Evolutionary conservation across 2,329 filamentous ascomycete species (phyloP).

Genomic region (Trichophyton verrucosum): DNA sequence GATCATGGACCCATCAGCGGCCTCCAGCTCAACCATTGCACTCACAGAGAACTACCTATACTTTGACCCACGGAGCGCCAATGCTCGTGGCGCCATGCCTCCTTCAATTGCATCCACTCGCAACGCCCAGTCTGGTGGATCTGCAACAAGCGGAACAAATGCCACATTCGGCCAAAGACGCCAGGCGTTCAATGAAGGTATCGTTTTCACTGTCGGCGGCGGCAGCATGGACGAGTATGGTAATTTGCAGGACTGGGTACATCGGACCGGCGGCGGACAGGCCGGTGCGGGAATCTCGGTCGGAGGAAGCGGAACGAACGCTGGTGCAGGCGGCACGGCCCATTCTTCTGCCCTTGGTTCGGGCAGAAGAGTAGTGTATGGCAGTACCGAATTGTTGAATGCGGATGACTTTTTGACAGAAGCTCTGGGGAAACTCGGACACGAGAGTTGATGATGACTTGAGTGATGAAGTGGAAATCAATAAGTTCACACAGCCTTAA

Average conservation of each 20-base stretch:
- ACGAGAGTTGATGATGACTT: constrained; percentile 33
- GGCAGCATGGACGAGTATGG: constrained; percentile 99
- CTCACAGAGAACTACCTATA: constrained; percentile 96
- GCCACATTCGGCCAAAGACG: constrained; percentile 84
- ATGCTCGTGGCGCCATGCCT: constrained; percentile 83
- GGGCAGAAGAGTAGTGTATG: constrained; percentile 79
- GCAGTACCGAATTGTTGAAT: constrained; percentile 66
- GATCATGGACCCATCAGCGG: constrained; percentile 88
- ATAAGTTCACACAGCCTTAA: not conserved
- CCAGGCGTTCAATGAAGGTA: constrained; percentile 78
- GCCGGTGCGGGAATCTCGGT: constrained; percentile 43
- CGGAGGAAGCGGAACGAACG: constrained; percentile 25
- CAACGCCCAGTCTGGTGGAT: constrained; percentile 37
- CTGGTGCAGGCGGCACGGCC: constrained; percentile 11
- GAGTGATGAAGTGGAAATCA: not conserved
- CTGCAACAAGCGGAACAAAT: constrained; percentile 51
- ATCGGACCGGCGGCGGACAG: constrained; percentile 50
- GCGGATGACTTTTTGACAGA: constrained; percentile 49
- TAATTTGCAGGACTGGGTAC: constrained; percentile 92
- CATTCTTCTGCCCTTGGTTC: constrained; percentile 37
- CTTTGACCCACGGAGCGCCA: constrained; percentile 88
- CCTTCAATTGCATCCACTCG: constrained; percentile 48
- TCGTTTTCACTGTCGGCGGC: constrained; percentile 90
- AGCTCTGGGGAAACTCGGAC: constrained; percentile 45
- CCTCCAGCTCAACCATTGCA: constrained; percentile 79